Percentiles rank a stretch among this genome's conserved stretches.
These are phyloP conservation scores for Jacaranda copaia DNA, from an alignment of 257 asterid species.

Conservation along the genomic window DNA sequence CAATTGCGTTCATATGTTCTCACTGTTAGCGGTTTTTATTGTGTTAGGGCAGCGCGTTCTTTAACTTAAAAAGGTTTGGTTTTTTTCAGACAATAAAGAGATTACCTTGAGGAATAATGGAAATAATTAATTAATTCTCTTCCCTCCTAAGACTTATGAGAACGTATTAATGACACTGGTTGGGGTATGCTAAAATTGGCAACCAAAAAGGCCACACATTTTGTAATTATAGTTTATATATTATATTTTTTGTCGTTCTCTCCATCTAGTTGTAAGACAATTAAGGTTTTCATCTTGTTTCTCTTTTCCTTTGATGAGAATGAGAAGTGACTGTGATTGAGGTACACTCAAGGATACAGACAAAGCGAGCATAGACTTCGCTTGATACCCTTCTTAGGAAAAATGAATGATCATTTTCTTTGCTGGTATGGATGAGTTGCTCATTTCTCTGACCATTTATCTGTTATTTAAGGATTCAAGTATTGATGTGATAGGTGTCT, in stretches of 20 bases:
- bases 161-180: not conserved
- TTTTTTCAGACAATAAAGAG: not conserved
- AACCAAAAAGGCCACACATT: not conserved
- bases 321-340: slow-evolving; percentile 13
- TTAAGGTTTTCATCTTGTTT: not conserved
- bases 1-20: too few species aligned
- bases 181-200: not conserved
- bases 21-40: too few species aligned
- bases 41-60: too few species aligned
- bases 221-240: not conserved
- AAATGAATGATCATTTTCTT: not conserved
- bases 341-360: not conserved
- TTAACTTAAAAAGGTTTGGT: too few species aligned
- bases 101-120: not conserved
- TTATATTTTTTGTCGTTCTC: not conserved
- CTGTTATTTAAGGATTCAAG: not conserved
- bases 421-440: slow-evolving; percentile 22
- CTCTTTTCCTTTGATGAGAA: slow-evolving; percentile 7
- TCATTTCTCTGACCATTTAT: not conserved
- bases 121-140: not conserved
- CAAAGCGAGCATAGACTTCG: not conserved
- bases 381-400: slow-evolving; percentile 7
- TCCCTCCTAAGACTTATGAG: not conserved
- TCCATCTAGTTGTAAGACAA: too few species aligned
- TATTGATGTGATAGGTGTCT: not conserved